Evolutionary conservation across 305 asterid genomes (phyloP).

Genomic region (Coffea humblotiana): DNA sequence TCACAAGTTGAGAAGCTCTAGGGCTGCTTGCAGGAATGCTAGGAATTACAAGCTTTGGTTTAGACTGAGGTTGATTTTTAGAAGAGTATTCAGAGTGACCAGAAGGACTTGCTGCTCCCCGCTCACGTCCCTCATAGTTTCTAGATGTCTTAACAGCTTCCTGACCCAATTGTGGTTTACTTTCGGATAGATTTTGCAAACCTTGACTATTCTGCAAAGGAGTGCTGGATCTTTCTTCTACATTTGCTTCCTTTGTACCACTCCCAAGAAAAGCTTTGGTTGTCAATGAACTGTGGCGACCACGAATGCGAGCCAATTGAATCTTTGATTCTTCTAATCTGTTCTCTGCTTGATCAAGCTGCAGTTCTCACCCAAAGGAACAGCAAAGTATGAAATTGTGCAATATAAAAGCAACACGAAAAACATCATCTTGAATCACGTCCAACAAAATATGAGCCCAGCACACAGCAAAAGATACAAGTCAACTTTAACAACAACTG

Average conservation of each 20-base stretch:
- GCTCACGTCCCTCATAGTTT: slow-evolving; percentile 29
- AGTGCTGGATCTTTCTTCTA: slow-evolving; percentile 40
- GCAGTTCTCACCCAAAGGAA: slow-evolving; percentile 29
- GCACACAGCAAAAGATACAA: background rate
- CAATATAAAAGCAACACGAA: background rate
- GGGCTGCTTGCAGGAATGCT: slow-evolving; percentile 33
- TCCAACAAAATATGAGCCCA: background rate
- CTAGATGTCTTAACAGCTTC: slow-evolving; percentile 30
- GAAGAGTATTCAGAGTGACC: slow-evolving; percentile 32
- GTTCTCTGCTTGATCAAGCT: slow-evolving; percentile 70
- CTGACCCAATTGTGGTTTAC: slow-evolving; percentile 17
- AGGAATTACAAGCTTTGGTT: slow-evolving; percentile 44
- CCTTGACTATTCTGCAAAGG: slow-evolving; percentile 31
- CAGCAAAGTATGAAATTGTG: background rate
- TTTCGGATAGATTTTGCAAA: slow-evolving; percentile 32
- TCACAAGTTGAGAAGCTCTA: slow-evolving; percentile 31
- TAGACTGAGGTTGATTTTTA: slow-evolving; percentile 36
- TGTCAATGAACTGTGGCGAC: slow-evolving; percentile 30
- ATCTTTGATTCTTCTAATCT: slow-evolving; percentile 58
- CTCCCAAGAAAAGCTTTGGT: slow-evolving; percentile 32
- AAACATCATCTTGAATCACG: background rate
- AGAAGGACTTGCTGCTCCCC: slow-evolving; percentile 34
- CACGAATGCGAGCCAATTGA: slow-evolving; percentile 61
- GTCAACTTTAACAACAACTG: background rate
- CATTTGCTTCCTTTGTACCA: slow-evolving; percentile 30